A percentile compares a stretch with the other conserved stretches of the same genome.
Evolutionary conservation across 352 stramenopile genomes (phyloP).

Genomic region (Phytophthora melonis): DNA sequence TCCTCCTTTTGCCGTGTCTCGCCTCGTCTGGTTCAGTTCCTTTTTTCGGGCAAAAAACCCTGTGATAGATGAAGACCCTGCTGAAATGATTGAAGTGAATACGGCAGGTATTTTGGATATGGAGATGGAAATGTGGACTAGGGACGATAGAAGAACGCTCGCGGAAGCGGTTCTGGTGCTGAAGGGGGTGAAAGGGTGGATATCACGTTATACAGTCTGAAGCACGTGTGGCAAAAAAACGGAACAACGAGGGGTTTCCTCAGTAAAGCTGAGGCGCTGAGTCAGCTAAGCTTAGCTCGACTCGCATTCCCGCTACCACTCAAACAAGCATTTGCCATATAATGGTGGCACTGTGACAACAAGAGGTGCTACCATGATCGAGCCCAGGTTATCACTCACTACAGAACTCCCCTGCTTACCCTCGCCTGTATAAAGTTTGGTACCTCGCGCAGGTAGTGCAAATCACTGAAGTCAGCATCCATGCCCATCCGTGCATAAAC

Average conservation of each 20-base stretch:
- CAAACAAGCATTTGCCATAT: too few relatives aligned
- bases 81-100: too few relatives aligned
- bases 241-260: not conserved
- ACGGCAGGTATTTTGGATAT: not conserved
- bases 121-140: not conserved
- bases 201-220: constrained; percentile 15
- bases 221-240: not conserved
- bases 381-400: not conserved
- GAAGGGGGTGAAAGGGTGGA: not conserved
- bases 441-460: too few relatives aligned
- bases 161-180: not conserved
- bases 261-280: not conserved
- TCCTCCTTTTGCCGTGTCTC: not conserved
- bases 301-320: too few relatives aligned
- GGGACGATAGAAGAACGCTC: not conserved
- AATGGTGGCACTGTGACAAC: too few relatives aligned
- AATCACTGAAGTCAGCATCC: too few relatives aligned
- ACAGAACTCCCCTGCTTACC: too few relatives aligned
- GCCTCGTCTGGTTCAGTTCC: constrained; percentile 40
- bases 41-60: constrained; percentile 14
- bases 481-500: too few relatives aligned
- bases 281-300: not conserved
- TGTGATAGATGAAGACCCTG: too few relatives aligned
- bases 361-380: not conserved
- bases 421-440: too few relatives aligned